Base-by-base conservation (phyloP, 176 grass and related monocot genomes). In the Carex myosuroides region DNA sequence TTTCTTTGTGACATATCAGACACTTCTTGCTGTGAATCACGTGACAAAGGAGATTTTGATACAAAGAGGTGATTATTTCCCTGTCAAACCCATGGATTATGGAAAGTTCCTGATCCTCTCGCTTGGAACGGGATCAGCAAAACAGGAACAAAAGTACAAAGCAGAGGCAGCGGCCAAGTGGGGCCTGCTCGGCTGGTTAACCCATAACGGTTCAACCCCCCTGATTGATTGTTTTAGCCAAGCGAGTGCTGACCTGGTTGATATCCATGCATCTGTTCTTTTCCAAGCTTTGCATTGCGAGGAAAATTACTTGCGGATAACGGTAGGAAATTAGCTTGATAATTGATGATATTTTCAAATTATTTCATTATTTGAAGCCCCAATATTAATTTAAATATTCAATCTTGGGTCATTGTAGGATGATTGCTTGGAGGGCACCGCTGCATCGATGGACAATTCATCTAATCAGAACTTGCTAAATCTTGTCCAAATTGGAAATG, bases 161-260 rank as follows among this genome's bases (percentile, higher is more conserved):
- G 90, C 86, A 12, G 6, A 13, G 0, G 0, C 69, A 14, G 12
- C 10, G 3, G 9, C 88, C 35, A 82, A 52, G 69, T 97, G 94
- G 94, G 92, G 90, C 1, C 11, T 97, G 20, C 53, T 92, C 0
- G 80, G 88, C 1, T 97, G 94, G 94, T 69, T 97, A 60, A 79
- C 70, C 74, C 79, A 92, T 13, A 41, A 76, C 0, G 90, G 92
- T 13, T 8, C 39, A 0, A 90, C 69, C 2, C 92, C 92, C 5
- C 50, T 97, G 30, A 88, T 97, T 48, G 90, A 97, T 30, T 84
- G 75, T 78, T 94, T 97, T 60, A 92, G 41, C 70, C 87, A 94
- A 42, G 88, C 88, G 0, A 90, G 85, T 79, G 33, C 88, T 7
- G 94, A 94, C 56, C 53, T 97, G 69, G 90, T 94, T 8, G 94